Evolutionary conservation across 2,329 filamentous ascomycete species (phyloP), one percentile per base, ranked within the genome.

Genomic region (Pseudocercospora cruenta): DNA sequence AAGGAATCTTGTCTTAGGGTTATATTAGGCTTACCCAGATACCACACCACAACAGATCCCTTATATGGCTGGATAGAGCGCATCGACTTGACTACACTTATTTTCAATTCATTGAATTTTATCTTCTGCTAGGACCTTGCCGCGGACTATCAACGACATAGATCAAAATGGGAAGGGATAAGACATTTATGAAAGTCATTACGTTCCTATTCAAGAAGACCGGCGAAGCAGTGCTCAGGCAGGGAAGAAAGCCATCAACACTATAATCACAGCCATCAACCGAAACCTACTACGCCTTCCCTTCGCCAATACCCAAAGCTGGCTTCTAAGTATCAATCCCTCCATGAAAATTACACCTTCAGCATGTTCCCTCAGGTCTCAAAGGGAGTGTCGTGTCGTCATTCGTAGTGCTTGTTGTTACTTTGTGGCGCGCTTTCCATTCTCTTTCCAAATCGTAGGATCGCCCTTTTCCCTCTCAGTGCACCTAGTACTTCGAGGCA

Each of bases 401-500:
- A 58, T 36, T 58, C 31, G 31, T 58, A 43, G 55, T 39, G 36
- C 33, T 39, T 58, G 16, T 58, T 58, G 55, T 58, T 58, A n/a
- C 33, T 22, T 43, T 31, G 22, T 19, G 31, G 26, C 22, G 28
- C 19, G 21, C 21, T 53, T 36, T 21, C 19, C 55, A 58, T 9
- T 58, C 55, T 58, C 7, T 58, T 33, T 43, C 53, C 53, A 58
- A 63, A 47, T 58, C 53, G 36, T 58, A 16, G 24, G 12, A 33
- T 26, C 10, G 14, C 61, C 21, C 39, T 24, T 19, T 19, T 7
- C 7, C 54, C 21, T 64, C 65, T 58, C 49, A 53, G 59, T 28
- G 53, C 39, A 33, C 33, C 22, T 58, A 26, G n/a, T 64, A 64
- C 57, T 54, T 58, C 24, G 66, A 76, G 22, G 74, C 73, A 49